These are phyloP conservation scores for Spathaspora sp. DNA, from an alignment of 805 yeast species.

Conservation along the genomic window DNA sequence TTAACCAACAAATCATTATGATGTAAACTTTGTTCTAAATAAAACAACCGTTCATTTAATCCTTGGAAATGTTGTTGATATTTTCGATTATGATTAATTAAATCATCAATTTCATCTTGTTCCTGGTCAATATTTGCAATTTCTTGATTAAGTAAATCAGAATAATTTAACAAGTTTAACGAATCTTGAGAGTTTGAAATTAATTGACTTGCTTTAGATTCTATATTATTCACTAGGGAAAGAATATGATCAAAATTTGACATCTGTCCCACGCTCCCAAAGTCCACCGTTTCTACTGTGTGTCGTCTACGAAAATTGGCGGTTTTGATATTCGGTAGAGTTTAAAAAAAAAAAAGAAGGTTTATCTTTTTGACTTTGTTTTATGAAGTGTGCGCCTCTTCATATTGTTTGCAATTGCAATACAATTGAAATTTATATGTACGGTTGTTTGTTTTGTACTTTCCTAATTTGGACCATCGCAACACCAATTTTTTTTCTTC, in stretches of 20 bases:
- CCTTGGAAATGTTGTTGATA: constrained; percentile 23
- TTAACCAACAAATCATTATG: constrained; percentile 28
- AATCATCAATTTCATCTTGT: constrained; percentile 24
- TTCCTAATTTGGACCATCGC: neutral
- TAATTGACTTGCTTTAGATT: constrained; percentile 22
- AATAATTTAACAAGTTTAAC: constrained; percentile 17
- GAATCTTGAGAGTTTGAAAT: constrained; percentile 20
- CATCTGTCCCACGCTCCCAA: neutral
- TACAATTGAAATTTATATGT: neutral
- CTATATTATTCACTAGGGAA: constrained; percentile 28
- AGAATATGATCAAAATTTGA: constrained; percentile 6
- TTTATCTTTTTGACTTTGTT: neutral
- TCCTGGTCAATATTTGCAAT: constrained; percentile 24
- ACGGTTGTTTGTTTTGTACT: neutral
- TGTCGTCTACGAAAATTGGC: too few relatives aligned
- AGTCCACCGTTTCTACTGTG: too few relatives aligned
- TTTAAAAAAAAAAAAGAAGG: too few relatives aligned
- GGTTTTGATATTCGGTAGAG: neutral
- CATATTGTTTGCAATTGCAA: neutral
- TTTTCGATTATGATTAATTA: constrained; percentile 19
- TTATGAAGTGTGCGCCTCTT: neutral
- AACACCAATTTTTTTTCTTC: neutral
- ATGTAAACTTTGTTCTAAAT: constrained; percentile 30
- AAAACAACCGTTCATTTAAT: constrained; percentile 27
- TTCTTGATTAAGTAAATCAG: constrained; percentile 8